These are phyloP conservation scores for Aspergillus fischeri DNA, from an alignment of 2,329 filamentous ascomycete genomes.

Conservation along the genomic window DNA sequence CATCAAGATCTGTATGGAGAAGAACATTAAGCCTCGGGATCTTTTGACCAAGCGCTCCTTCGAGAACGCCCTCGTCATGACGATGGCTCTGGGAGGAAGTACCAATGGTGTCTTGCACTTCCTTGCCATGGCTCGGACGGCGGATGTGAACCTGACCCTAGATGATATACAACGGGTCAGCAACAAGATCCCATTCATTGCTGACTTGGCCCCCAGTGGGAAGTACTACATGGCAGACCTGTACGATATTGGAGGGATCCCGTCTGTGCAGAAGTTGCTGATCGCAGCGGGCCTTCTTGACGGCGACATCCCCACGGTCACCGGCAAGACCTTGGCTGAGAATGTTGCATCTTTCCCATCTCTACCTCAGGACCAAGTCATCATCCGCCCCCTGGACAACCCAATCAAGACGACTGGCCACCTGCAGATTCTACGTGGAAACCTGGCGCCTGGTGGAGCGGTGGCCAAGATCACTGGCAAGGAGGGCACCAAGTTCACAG, in stretches of 20 bases:
- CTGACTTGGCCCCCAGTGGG: slow-evolving; percentile 78
- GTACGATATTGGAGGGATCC: slow-evolving; percentile 79
- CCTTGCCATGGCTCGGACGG: slow-evolving; percentile 84
- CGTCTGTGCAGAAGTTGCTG: slow-evolving; percentile 79
- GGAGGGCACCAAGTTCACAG: slow-evolving; percentile 78
- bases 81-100: slow-evolving; percentile 85
- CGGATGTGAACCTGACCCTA: slow-evolving; percentile 69
- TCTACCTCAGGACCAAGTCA: slow-evolving; percentile 71
- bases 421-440: slow-evolving; percentile 81
- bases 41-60: slow-evolving; percentile 76
- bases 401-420: slow-evolving; percentile 86
- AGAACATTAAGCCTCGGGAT: slow-evolving; percentile 75
- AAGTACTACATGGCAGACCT: slow-evolving; percentile 86
- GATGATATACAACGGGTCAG: slow-evolving; percentile 80
- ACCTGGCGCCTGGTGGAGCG: slow-evolving; percentile 80
- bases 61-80: slow-evolving; percentile 84
- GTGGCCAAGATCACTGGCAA: slow-evolving; percentile 97
- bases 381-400: slow-evolving; percentile 75
- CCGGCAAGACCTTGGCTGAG: slow-evolving; percentile 75
- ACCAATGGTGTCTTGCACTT: slow-evolving; percentile 89
- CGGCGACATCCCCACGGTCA: slow-evolving; percentile 74
- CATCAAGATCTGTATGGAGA: slow-evolving; percentile 75
- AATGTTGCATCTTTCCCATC: slow-evolving; percentile 75
- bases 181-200: slow-evolving; percentile 79
- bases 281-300: slow-evolving; percentile 72